Evolutionary conservation across 2,329 filamentous ascomycete genomes (phyloP).

Genomic region (Blastomyces emzantsi): DNA sequence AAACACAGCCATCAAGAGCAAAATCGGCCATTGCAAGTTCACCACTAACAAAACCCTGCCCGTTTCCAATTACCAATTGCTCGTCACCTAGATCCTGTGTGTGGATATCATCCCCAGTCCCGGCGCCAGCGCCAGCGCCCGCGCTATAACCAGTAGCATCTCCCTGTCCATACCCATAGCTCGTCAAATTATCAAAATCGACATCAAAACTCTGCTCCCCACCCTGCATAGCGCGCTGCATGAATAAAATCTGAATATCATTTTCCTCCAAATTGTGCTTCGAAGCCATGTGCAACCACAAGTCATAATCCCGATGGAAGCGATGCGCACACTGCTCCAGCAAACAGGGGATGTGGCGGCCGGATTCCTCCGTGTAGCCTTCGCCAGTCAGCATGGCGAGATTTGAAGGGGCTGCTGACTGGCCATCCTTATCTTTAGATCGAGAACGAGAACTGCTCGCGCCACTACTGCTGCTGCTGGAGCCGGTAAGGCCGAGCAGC

Average conservation of each 20-base stretch:
- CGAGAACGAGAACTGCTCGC: neutral
- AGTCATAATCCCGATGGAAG: slow-evolving; percentile 51
- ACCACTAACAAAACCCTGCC: neutral
- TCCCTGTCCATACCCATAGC: slow-evolving; percentile 13
- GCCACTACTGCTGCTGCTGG: neutral
- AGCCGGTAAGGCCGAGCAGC: slow-evolving; percentile 22
- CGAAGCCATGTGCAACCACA: slow-evolving; percentile 47
- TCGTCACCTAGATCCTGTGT: slow-evolving; percentile 1
- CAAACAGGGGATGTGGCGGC: slow-evolving; percentile 45
- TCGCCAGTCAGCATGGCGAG: slow-evolving; percentile 47
- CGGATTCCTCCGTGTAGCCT: slow-evolving; percentile 45
- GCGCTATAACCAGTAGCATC: slow-evolving; percentile 11
- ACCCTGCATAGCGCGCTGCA: slow-evolving; percentile 31
- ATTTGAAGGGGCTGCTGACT: slow-evolving; percentile 24
- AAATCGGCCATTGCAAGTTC: slow-evolving; percentile 6
- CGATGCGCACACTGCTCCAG: slow-evolving; percentile 43
- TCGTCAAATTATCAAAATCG: slow-evolving; percentile 13
- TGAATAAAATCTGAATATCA: slow-evolving; percentile 33
- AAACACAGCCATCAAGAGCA: neutral
- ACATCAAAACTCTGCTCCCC: slow-evolving; percentile 20
- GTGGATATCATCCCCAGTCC: neutral
- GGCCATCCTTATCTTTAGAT: slow-evolving; percentile 18
- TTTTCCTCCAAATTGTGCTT: slow-evolving; percentile 32
- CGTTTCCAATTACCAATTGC: neutral
- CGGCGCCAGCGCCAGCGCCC: neutral